Evolutionary conservation across 345 rosid species (phyloP).

Genomic region (Odontarrhena argentea): DNA sequence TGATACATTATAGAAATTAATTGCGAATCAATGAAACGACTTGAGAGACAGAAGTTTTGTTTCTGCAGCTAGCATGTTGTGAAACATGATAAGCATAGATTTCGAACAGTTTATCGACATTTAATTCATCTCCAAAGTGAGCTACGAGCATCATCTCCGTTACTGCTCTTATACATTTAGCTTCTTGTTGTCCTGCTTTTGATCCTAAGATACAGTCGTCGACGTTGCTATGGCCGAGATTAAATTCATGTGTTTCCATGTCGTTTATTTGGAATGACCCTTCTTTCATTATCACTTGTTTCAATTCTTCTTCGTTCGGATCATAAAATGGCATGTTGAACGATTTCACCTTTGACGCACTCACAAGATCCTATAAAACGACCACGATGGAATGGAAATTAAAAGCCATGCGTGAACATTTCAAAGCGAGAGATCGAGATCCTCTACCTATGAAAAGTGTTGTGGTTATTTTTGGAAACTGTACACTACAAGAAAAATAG

Average conservation of each 20-base stretch:
- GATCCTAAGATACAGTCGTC: slow-evolving; percentile 18
- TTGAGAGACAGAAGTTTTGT: slow-evolving; percentile 12
- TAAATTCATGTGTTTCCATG: slow-evolving; percentile 24
- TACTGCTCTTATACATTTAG: slow-evolving; percentile 56
- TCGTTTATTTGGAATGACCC: slow-evolving; percentile 41
- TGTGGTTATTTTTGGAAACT: no score
- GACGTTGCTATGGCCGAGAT: slow-evolving; percentile 28
- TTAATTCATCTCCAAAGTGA: slow-evolving; percentile 51
- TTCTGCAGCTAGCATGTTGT: slow-evolving; percentile 38
- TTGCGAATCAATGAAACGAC: slow-evolving; percentile 22
- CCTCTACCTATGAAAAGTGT: no score
- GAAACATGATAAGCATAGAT: slow-evolving; percentile 39
- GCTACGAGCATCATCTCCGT: slow-evolving; percentile 55
- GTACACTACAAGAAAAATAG: no score
- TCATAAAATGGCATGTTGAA: slow-evolving; percentile 45
- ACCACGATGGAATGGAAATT: not conserved
- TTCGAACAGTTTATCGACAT: slow-evolving; percentile 40
- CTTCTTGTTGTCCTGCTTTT: slow-evolving; percentile 39
- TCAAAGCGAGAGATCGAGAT: no score
- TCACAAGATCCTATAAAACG: slow-evolving; percentile 39
- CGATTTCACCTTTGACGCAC: slow-evolving; percentile 43
- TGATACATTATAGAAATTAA: slow-evolving; percentile 3
- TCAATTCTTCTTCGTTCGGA: slow-evolving; percentile 37
- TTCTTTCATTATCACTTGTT: slow-evolving; percentile 31
- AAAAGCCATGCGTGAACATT: not conserved